A percentile compares a stretch with the other conserved stretches of the same genome.
These are phyloP conservation scores for Suillus subalutaceus DNA, from an alignment of 768 basidiomycete species.

Conservation along the genomic window DNA sequence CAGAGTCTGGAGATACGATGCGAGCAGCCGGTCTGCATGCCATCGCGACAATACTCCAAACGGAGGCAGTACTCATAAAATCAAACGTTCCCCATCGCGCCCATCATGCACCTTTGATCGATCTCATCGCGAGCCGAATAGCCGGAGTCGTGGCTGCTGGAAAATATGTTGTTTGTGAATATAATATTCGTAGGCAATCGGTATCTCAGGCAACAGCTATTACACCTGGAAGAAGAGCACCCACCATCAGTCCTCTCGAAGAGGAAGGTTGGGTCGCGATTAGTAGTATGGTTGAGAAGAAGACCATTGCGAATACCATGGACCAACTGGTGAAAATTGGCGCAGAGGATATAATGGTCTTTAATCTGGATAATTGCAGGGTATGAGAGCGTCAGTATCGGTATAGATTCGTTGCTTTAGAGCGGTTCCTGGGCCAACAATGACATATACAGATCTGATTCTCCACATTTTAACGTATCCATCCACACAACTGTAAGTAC, in stretches of 20 bases:
- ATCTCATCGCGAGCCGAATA: conserved; percentile 74
- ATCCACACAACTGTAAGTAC: not conserved
- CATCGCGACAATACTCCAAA: conserved; percentile 84
- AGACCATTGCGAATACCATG: conserved; percentile 79
- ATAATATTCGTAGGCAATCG: conserved; percentile 77
- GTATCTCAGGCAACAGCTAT: conserved; percentile 65
- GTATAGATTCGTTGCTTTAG: not conserved
- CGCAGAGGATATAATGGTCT: conserved; percentile 89
- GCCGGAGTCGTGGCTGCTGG: conserved; percentile 88
- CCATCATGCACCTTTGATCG: conserved; percentile 66
- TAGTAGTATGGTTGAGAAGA: conserved; percentile 90
- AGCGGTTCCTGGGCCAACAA: not conserved
- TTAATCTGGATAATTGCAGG: conserved; percentile 92
- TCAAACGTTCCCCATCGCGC: conserved; percentile 67
- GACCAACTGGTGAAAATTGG: conserved; percentile 81
- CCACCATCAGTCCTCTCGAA: conserved; percentile 87
- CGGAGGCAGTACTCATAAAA: conserved; percentile 93
- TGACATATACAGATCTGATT: not conserved
- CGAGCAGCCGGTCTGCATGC: conserved; percentile 94
- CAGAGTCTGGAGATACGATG: conserved; percentile 99
- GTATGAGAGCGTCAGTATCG: conserved; percentile 47
- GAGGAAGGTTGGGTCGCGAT: conserved; percentile 89
- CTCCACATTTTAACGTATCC: not conserved
- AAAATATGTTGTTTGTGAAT: conserved; percentile 89
- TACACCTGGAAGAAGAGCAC: conserved; percentile 88